phyloP scores from a whole-genome alignment of 2,329 filamentous ascomycete species.

The Fusarium xyrophilum region DNA sequence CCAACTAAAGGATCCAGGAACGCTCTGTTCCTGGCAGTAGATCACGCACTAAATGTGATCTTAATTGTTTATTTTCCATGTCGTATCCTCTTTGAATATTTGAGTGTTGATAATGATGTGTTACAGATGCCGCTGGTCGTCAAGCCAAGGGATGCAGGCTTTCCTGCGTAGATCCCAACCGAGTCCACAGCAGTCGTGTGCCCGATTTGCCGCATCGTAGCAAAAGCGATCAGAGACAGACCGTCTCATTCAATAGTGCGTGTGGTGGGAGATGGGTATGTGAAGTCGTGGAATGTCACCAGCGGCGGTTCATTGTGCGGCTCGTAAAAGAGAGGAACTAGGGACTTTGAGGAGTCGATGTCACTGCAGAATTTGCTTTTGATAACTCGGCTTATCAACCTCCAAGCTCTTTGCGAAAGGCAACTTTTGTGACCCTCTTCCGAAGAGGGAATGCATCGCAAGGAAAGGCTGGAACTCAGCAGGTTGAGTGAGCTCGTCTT shows the following conservation, averaged over 20 bases:
- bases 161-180: conserved; percentile 58
- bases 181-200: conserved; percentile 58
- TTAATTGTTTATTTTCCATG: conserved; percentile 43
- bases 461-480: conserved; percentile 13
- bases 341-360: background rate
- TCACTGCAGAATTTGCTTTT: background rate
- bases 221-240: conserved; percentile 49
- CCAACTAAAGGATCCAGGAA: conserved; percentile 46
- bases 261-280: conserved; percentile 18
- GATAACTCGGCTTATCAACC: rapidly evolving
- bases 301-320: background rate
- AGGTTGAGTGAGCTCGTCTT: background rate
- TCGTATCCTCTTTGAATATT: background rate
- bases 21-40: conserved; percentile 6
- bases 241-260: conserved; percentile 39
- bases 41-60: conserved; percentile 32
- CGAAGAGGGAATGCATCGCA: background rate
- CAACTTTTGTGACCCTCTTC: background rate
- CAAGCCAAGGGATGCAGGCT: conserved; percentile 62
- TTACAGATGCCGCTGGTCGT: conserved; percentile 43
- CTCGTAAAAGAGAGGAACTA: too few species aligned
- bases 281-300: conserved; percentile 12
- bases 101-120: background rate
- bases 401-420: background rate
- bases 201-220: conserved; percentile 54